Evolutionary conservation across 2,329 filamentous ascomycete species (phyloP).

Genomic region (Coniochaeta sp.): DNA sequence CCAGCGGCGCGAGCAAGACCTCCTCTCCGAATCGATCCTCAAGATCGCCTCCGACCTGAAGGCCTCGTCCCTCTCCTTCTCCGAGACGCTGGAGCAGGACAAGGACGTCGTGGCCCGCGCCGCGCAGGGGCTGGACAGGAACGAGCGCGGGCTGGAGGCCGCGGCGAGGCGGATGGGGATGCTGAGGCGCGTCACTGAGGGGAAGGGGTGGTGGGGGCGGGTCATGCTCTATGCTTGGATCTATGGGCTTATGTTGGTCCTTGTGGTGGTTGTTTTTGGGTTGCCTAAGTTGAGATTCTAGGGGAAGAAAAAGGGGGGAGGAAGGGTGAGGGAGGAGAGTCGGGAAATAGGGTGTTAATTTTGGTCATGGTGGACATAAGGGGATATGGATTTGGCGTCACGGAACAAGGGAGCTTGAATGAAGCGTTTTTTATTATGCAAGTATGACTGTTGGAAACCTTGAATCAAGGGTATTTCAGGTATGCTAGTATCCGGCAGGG

Average conservation of each 20-base stretch:
- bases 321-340: not conserved
- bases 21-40: conserved; percentile 73
- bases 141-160: conserved; percentile 65
- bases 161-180: conserved; percentile 72
- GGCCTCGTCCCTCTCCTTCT: conserved; percentile 64
- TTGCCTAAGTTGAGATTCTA: conserved; percentile 83
- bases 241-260: conserved; percentile 69
- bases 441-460: not conserved
- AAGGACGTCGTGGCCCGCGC: conserved; percentile 67
- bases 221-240: conserved; percentile 82
- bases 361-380: not conserved
- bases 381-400: not conserved
- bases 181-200: conserved; percentile 74
- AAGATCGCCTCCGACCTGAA: conserved; percentile 73
- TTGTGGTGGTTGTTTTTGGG: conserved; percentile 75
- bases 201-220: conserved; percentile 77
- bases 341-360: not conserved
- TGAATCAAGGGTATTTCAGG: not conserved
- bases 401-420: not conserved
- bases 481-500: not conserved
- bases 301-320: not conserved
- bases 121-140: conserved; percentile 68
- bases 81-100: conserved; percentile 60
- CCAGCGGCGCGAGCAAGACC: conserved; percentile 75
- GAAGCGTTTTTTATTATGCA: not conserved